Evolutionary conservation across 225 moss, liverwort and hornwort genomes (phyloP).

Genomic region (Marchantia paleacea): DNA sequence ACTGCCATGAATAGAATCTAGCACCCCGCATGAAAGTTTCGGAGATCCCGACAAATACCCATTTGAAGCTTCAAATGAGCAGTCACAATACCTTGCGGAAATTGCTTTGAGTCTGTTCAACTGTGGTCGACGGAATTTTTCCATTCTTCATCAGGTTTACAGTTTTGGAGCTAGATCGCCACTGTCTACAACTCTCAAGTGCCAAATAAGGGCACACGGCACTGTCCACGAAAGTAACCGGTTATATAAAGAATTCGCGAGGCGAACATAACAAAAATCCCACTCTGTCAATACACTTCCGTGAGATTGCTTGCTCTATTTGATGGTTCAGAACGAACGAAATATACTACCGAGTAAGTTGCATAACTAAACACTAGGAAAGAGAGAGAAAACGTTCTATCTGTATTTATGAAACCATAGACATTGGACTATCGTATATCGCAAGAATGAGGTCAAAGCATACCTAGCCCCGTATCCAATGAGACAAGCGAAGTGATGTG

Average conservation of each 20-base stretch:
- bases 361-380: too few relatives aligned
- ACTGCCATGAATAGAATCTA: too few relatives aligned
- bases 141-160: slow-evolving; percentile 72
- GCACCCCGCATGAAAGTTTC: too few relatives aligned
- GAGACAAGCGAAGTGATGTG: slow-evolving; percentile 93
- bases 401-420: too few relatives aligned
- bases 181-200: slow-evolving; percentile 88
- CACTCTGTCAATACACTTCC: too few relatives aligned
- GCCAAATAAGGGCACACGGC: slow-evolving; percentile 94
- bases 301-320: too few relatives aligned
- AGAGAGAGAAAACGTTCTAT: too few relatives aligned
- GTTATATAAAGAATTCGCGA: too few relatives aligned
- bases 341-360: too few relatives aligned
- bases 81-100: slow-evolving; percentile 60
- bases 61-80: neutral
- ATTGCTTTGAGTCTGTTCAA: slow-evolving; percentile 82
- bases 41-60: neutral
- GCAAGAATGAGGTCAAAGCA: neutral
- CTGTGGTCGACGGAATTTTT: slow-evolving; percentile 61
- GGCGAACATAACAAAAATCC: too few relatives aligned
- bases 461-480: slow-evolving; percentile 96
- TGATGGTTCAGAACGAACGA: too few relatives aligned
- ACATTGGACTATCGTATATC: too few relatives aligned
- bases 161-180: slow-evolving; percentile 82
- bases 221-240: slow-evolving; percentile 33